Base-by-base conservation (phyloP, 805 yeast species). In the Candida ovalis region DNA sequence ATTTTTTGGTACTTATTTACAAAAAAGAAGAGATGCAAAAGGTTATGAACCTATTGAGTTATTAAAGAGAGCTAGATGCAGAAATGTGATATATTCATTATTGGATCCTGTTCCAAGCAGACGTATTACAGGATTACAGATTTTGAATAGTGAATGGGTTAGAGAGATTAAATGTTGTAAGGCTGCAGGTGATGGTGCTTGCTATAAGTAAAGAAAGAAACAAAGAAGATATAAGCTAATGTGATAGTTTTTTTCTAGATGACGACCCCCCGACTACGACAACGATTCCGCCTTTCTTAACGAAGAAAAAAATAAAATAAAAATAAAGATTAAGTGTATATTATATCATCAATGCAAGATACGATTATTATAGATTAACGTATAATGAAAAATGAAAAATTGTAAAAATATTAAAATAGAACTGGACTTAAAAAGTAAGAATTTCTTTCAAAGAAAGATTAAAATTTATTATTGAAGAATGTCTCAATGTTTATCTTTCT, bases 91-190 rank as follows among this genome's bases (percentile, higher is more conserved):
- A 49, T 92, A 92, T 65, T 88, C 96, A 19, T 86, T 94, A 47
- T 72, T 94, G 57, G 98, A 94, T 63, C 99, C 99, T 1, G 82
- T 85, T 30, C 96, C 99, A 3, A 72, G 77, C 13, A 77, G 97
- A 57, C 77, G 98, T 63, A 86, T 94, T 54, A 91, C 87, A 23
- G 95, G 95, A 13, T 80, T 81, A 57, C 97, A 92, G 68, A 81
- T 91, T 24, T 72, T 94, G 62, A 90, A 86, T 61, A 84, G 94
- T 64, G 98, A 94, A 67, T 92, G 98, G 98, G 96, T 96, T 0
- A 73, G 97, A 50, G 95, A 88, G 63, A 90, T 92, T 53, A 76
- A 71, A 49, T 82, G 88, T 24, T 90, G 96, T 35, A 35, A 35
- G 17, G 38, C 38, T 17, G 38, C 38, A 5, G 38, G 38, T 7